These are phyloP conservation scores for Penicillium freii DNA, from an alignment of 2,329 filamentous ascomycete genomes.

Conservation along the genomic window DNA sequence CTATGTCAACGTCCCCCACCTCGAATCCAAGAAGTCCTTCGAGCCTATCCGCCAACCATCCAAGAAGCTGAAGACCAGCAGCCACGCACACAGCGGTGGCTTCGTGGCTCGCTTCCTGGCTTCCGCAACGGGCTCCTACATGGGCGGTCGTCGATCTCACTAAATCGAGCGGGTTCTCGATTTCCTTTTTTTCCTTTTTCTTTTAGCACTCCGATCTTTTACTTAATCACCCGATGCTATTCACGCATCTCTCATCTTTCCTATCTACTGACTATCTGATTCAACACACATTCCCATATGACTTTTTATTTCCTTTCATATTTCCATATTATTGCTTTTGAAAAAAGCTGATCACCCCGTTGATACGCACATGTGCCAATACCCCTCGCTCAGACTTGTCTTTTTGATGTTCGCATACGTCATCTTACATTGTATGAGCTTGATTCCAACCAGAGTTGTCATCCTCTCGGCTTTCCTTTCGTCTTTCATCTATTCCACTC, in stretches of 20 bases:
- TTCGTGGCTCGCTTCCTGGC: conserved; percentile 46
- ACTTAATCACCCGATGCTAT: conserved; percentile 10
- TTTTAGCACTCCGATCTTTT: neutral
- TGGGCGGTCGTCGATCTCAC: conserved; percentile 38
- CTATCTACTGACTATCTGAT: neutral
- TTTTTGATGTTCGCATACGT: neutral
- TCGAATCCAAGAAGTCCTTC: conserved; percentile 33
- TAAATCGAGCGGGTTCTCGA: conserved; percentile 26
- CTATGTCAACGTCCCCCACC: conserved; percentile 35
- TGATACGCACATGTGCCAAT: conserved; percentile 21
- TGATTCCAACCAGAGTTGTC: neutral
- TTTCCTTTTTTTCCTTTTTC: neutral
- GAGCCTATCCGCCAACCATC: conserved; percentile 34
- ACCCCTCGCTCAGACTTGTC: conserved; percentile 14
- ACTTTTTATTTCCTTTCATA: conserved; percentile 5
- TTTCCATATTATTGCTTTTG: conserved; percentile 14
- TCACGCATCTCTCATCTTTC: neutral
- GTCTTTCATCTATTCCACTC: neutral
- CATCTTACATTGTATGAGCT: neutral
- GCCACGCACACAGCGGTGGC: conserved; percentile 32
- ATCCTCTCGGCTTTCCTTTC: neutral
- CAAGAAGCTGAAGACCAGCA: conserved; percentile 43
- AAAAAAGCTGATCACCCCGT: conserved; percentile 17
- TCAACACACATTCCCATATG: neutral
- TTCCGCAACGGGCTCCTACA: conserved; percentile 44